These are phyloP conservation scores for Gastrolobium villosum DNA, from an alignment of 306 rosid species.

Conservation along the genomic window DNA sequence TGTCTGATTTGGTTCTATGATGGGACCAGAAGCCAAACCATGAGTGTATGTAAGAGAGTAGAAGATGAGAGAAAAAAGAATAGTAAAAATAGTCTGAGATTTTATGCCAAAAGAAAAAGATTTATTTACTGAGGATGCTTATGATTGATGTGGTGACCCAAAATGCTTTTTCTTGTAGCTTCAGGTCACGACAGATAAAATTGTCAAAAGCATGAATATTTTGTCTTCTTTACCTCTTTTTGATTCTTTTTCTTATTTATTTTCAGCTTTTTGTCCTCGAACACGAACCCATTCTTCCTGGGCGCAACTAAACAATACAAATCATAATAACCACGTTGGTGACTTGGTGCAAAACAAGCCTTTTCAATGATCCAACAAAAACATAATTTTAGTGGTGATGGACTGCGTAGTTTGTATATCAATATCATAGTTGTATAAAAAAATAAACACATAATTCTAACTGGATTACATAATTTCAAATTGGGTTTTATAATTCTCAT, in stretches of 20 bases:
- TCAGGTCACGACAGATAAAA: neutral
- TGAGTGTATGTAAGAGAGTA: neutral
- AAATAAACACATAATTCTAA: no score
- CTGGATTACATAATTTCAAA: no score
- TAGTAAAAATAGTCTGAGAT: no score
- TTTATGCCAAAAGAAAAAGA: neutral
- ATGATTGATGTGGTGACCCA: constrained; percentile 3
- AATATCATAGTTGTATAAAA: no score
- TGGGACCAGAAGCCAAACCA: neutral
- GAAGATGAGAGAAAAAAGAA: neutral
- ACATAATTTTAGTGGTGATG: no score
- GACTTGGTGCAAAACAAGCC: no score
- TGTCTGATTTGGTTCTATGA: neutral
- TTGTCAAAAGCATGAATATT: neutral
- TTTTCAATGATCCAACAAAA: no score
- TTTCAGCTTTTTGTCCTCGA: neutral
- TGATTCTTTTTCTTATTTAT: neutral
- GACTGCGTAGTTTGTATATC: no score
- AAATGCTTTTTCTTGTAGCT: constrained; percentile 1
- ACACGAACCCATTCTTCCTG: no score
- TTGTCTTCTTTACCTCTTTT: neutral
- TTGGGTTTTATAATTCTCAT: no score
- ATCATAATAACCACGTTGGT: no score
- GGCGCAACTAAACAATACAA: no score
- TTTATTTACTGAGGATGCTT: neutral